phyloP scores from a whole-genome alignment of 192 early-diverging fungal genomes.

The Spizellomyces sp. region DNA sequence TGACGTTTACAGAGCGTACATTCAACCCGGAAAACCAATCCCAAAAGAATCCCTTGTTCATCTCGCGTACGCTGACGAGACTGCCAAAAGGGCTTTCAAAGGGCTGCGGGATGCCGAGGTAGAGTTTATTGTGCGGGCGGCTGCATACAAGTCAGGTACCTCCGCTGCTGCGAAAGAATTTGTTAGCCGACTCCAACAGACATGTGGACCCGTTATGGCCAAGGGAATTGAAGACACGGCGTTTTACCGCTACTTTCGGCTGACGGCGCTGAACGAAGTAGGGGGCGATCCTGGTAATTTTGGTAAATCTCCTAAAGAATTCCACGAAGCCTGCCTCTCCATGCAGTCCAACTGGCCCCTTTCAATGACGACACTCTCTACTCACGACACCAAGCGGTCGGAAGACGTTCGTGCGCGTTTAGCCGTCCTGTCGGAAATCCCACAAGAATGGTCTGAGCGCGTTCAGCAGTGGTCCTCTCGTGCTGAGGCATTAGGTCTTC shows the following conservation, averaged over 20 bases:
- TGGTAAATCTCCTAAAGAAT: slow-evolving; percentile 24
- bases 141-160: not conserved
- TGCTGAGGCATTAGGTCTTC: slow-evolving; percentile 17
- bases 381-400: slow-evolving; percentile 32
- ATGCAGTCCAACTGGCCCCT: slow-evolving; percentile 31
- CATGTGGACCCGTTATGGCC: slow-evolving; percentile 36
- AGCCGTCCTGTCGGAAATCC: slow-evolving; percentile 30
- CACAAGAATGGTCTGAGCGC: slow-evolving; percentile 22
- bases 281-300: slow-evolving; percentile 33
- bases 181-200: slow-evolving; percentile 26
- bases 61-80: slow-evolving; percentile 7
- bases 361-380: slow-evolving; percentile 32
- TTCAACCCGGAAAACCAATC: slow-evolving; percentile 25
- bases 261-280: slow-evolving; percentile 28
- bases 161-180: slow-evolving; percentile 17
- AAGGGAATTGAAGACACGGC: slow-evolving; percentile 37
- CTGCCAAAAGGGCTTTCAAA: slow-evolving; percentile 7
- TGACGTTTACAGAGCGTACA: slow-evolving; percentile 32
- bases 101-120: slow-evolving; percentile 14
- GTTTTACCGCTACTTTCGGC: slow-evolving; percentile 36
- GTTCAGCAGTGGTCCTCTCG: slow-evolving; percentile 16
- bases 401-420: slow-evolving; percentile 33
- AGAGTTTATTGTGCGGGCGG: slow-evolving; percentile 22
- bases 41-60: slow-evolving; percentile 15
- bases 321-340: slow-evolving; percentile 8